Conservation (phyloP, 306 rosid genomes). For the Prunus mira region DNA sequence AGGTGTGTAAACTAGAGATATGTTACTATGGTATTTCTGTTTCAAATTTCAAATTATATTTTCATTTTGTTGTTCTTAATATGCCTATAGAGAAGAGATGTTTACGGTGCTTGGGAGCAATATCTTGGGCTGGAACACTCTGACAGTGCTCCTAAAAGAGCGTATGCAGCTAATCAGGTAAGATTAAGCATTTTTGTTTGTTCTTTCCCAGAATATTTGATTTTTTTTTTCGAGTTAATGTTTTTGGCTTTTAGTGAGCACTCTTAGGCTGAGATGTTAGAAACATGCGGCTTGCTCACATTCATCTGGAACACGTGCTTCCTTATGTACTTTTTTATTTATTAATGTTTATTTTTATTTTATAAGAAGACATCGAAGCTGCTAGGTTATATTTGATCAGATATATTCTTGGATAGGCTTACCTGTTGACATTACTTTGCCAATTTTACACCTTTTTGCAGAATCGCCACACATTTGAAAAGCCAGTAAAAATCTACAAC, state of each 20-base stretch:
- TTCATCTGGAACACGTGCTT: no score
- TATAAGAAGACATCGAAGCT: background rate
- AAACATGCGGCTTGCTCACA: no score
- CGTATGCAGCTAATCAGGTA: constrained; percentile 80
- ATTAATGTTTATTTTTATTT: no score
- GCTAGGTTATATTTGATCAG: background rate
- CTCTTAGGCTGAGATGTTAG: background rate
- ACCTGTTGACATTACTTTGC: constrained; percentile 5
- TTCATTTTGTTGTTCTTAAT: constrained; percentile 16
- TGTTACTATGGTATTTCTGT: background rate
- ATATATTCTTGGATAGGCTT: background rate
- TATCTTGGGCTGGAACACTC: constrained; percentile 94
- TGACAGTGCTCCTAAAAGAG: constrained; percentile 81
- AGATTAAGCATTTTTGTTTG: background rate
- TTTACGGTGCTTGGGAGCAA: constrained; percentile 96
- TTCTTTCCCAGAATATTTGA: background rate
- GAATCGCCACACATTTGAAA: constrained; percentile 87
- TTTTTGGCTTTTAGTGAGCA: background rate
- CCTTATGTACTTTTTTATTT: background rate
- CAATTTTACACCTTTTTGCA: constrained; percentile 34
- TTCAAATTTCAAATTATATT: constrained; percentile 6
- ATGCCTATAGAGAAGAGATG: constrained; percentile 70
- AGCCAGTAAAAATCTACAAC: constrained; percentile 90
- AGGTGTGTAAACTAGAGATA: constrained; percentile 41
- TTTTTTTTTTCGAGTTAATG: no score